Evolutionary conservation across 768 basidiomycete genomes (phyloP).

Genomic region (Lentinula raphanica): DNA sequence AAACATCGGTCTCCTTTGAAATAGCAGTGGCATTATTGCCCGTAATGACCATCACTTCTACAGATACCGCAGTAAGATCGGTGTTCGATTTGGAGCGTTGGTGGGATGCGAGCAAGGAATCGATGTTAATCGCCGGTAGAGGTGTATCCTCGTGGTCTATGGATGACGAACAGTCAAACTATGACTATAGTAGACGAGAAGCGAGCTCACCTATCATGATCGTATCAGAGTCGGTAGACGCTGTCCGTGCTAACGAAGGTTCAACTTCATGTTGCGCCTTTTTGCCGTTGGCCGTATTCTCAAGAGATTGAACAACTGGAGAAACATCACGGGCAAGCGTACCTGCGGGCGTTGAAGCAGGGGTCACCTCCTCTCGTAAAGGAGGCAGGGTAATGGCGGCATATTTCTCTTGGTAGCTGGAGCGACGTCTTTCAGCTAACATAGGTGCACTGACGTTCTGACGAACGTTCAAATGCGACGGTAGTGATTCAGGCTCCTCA

Average conservation of each 20-base stretch:
- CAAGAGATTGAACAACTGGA: conserved; percentile 5
- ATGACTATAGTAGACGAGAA: background rate
- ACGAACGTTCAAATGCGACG: conserved; percentile 8
- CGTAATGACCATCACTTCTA: conserved; percentile 61
- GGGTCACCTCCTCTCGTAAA: conserved; percentile 64
- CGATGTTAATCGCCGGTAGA: conserved; percentile 45
- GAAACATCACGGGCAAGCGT: conserved; percentile 37
- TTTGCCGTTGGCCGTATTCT: background rate
- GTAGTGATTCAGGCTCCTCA: conserved; percentile 17
- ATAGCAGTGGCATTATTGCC: conserved; percentile 46
- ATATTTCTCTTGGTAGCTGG: conserved; percentile 59
- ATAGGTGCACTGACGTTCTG: conserved; percentile 16
- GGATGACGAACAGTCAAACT: background rate
- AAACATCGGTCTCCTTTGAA: conserved; percentile 42
- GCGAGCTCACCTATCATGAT: background rate
- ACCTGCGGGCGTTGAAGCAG: conserved; percentile 45
- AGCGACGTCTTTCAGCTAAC: conserved; percentile 53
- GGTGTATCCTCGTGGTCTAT: conserved; percentile 30
- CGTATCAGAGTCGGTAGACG: background rate
- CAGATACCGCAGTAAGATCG: conserved; percentile 53
- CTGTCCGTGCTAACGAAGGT: too few relatives aligned
- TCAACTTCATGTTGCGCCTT: background rate
- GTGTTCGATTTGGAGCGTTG: conserved; percentile 16
- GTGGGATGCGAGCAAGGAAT: conserved; percentile 32
- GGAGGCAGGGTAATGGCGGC: conserved; percentile 59